These are phyloP conservation scores for Saxispiralis lemnorum DNA, from an alignment of 495 filamentous ascomycete genomes.

Conservation along the genomic window DNA sequence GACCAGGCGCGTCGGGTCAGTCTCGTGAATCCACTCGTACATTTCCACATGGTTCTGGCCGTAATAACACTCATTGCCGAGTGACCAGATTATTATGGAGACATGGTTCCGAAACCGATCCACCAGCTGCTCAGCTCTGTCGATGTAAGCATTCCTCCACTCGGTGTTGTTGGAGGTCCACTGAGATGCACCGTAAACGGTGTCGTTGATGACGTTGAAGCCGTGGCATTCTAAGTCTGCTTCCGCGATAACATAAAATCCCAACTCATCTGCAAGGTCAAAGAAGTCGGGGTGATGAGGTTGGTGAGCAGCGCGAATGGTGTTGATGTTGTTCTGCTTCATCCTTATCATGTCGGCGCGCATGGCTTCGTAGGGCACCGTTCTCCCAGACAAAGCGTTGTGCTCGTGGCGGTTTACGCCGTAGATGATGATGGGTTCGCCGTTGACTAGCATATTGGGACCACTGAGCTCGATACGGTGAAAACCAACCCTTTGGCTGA, in stretches of 20 bases:
- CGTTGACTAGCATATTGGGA: conserved; percentile 17
- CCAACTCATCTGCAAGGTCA: conserved; percentile 48
- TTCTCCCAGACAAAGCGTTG: conserved; percentile 15
- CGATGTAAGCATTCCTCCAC: conserved; percentile 48
- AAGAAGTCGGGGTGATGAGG: conserved; percentile 23
- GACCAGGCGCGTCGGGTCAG: conserved; percentile 39
- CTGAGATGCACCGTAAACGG: conserved; percentile 37
- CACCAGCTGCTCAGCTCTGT: conserved; percentile 45
- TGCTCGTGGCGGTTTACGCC: conserved; percentile 21
- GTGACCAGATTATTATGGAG: conserved; percentile 49
- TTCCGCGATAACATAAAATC: conserved; percentile 55
- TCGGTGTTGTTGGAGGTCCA: conserved; percentile 44
- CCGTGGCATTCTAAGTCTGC: conserved; percentile 56
- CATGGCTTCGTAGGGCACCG: conserved; percentile 16
- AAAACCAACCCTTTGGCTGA: conserved; percentile 15
- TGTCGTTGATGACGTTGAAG: conserved; percentile 34
- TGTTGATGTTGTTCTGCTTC: conserved; percentile 20
- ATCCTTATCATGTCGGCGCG: conserved; percentile 15
- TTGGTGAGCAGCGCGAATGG: conserved; percentile 18
- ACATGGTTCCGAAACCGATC: conserved; percentile 49
- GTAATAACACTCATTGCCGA: conserved; percentile 55
- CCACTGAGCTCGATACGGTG: conserved; percentile 17
- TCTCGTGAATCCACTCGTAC: conserved; percentile 39
- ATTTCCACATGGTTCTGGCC: conserved; percentile 46
- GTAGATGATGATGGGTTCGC: conserved; percentile 13